Percentiles rank a stretch among this genome's conserved stretches.
Conservation (phyloP, 192 early-diverging fungal genomes). For the Obelidium mucronatum region DNA sequence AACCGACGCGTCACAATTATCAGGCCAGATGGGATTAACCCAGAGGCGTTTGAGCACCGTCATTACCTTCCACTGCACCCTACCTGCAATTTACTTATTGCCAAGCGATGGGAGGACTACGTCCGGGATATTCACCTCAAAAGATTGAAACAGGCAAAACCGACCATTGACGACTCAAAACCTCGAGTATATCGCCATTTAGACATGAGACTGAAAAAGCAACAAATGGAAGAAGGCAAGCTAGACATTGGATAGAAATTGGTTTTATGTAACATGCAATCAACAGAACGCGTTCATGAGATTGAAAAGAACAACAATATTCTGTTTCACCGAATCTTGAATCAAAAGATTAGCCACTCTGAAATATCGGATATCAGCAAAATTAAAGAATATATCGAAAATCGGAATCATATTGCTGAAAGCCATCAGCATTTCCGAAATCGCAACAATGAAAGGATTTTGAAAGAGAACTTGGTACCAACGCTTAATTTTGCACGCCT, state of each 20-base stretch:
- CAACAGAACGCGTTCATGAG: slow-evolving; percentile 49
- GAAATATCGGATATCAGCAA: slow-evolving; percentile 15
- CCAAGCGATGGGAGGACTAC: slow-evolving; percentile 48
- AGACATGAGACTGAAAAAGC: slow-evolving; percentile 50
- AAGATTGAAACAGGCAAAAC: slow-evolving; percentile 39
- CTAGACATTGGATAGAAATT: neutral
- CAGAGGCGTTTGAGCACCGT: slow-evolving; percentile 35
- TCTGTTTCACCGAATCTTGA: slow-evolving; percentile 43
- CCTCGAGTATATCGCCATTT: slow-evolving; percentile 52
- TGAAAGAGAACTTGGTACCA: slow-evolving; percentile 44
- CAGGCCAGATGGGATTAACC: neutral
- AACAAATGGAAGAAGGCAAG: slow-evolving; percentile 56
- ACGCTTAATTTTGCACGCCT: neutral
- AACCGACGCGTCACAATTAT: neutral
- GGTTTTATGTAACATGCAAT: neutral
- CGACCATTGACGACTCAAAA: slow-evolving; percentile 48
- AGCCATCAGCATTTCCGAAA: slow-evolving; percentile 10
- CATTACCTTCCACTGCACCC: slow-evolving; percentile 55
- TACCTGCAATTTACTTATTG: slow-evolving; percentile 48
- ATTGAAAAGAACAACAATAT: slow-evolving; percentile 57
- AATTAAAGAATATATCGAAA: neutral
- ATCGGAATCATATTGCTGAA: slow-evolving; percentile 8
- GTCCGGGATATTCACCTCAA: slow-evolving; percentile 38
- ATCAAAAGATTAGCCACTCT: slow-evolving; percentile 9
- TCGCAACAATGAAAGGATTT: slow-evolving; percentile 34